Percentiles rank a stretch among this genome's conserved stretches.
Evolutionary conservation across 176 grass and related monocot genomes (phyloP).

Genomic region (Avena sativa): DNA sequence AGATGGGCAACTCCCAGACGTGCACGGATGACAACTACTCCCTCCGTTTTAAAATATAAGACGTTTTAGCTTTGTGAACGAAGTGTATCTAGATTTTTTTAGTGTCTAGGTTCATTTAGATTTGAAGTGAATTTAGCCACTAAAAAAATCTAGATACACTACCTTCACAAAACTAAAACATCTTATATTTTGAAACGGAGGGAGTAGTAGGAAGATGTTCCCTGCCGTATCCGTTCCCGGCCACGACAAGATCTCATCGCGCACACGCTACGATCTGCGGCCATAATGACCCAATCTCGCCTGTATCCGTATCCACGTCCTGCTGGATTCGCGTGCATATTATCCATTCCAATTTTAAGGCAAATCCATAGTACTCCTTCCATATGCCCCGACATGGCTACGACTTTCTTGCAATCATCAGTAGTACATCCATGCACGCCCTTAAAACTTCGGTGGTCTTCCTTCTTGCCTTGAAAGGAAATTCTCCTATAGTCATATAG

Average conservation of each 20-base stretch:
- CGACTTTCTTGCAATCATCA: neutral
- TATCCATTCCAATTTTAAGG: neutral
- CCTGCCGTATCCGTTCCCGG: neutral
- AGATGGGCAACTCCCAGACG: neutral
- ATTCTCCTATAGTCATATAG: neutral
- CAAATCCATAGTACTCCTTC: neutral
- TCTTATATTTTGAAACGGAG: too few relatives aligned
- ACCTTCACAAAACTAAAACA: too few relatives aligned
- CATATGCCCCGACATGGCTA: neutral
- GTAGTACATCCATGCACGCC: neutral
- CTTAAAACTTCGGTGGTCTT: neutral
- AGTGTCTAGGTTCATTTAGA: too few relatives aligned
- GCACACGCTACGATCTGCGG: neutral
- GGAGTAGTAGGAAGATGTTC: neutral
- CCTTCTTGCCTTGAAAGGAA: constrained; percentile 26
- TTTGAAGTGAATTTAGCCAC: too few relatives aligned
- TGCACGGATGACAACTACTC: neutral
- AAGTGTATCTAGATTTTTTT: too few relatives aligned
- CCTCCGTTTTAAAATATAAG: too few relatives aligned
- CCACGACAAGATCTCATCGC: constrained; percentile 16
- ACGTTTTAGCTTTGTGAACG: too few relatives aligned
- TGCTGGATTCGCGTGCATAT: neutral
- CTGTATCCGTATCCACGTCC: neutral
- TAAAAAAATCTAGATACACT: too few relatives aligned
- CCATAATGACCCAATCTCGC: constrained; percentile 1